Evolutionary conservation across 116 monocot species (phyloP).

Genomic region (Papilionanthe hybrid): DNA sequence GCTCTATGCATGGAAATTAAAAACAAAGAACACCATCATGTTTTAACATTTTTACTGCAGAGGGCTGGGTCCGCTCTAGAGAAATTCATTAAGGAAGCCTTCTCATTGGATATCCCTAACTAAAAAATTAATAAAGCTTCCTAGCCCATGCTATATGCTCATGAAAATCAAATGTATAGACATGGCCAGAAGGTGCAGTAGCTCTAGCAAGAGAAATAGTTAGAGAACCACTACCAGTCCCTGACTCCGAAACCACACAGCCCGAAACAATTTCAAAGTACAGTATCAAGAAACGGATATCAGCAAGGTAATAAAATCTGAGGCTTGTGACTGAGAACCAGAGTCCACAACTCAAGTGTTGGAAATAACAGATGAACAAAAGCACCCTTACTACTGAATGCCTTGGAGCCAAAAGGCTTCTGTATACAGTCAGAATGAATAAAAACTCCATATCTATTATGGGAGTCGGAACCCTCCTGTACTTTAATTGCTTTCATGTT

Average conservation of each 20-base stretch:
- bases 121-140: constrained; percentile 59
- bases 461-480: constrained; percentile 34
- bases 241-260: constrained; percentile 82
- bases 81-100: constrained; percentile 81
- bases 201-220: constrained; percentile 85
- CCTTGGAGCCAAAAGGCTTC: constrained; percentile 70
- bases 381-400: constrained; percentile 58
- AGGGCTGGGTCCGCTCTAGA: constrained; percentile 57
- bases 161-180: constrained; percentile 92
- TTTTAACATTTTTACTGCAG: constrained; percentile 65
- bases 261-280: constrained; percentile 90
- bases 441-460: constrained; percentile 86
- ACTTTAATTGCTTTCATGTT: constrained; percentile 71
- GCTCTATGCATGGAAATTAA: constrained; percentile 98
- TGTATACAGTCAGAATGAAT: constrained; percentile 94
- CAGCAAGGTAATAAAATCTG: constrained; percentile 88
- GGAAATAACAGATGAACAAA: constrained; percentile 80
- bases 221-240: constrained; percentile 94
- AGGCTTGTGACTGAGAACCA: constrained; percentile 78
- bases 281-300: constrained; percentile 80
- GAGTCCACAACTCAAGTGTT: constrained; percentile 88
- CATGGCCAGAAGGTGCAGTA: constrained; percentile 73
- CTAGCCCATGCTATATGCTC: constrained; percentile 83
- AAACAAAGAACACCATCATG: constrained; percentile 84
- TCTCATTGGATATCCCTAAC: constrained; percentile 91